Conservation (phyloP, 108 stramenopile species). For the Licmophora abbreviata region DNA sequence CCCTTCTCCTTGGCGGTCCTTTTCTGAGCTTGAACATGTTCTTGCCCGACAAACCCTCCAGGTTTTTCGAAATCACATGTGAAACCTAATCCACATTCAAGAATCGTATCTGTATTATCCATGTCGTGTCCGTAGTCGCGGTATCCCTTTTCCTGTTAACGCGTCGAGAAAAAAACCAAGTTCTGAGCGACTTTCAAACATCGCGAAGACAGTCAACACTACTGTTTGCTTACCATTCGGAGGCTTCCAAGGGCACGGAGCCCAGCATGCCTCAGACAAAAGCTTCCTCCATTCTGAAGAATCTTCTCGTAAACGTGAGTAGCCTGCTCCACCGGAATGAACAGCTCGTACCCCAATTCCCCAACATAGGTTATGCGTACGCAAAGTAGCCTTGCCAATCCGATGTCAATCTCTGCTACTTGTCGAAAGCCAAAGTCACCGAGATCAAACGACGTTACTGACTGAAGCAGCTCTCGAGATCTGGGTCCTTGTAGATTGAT, state of each 20-base stretch:
- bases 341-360: conserved; percentile 74
- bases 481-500: conserved; percentile 69
- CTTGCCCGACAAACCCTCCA: conserved; percentile 59
- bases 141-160: conserved; percentile 75
- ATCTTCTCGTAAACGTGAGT: conserved; percentile 50
- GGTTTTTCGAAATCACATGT: conserved; percentile 61
- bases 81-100: conserved; percentile 62
- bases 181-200: too few relatives aligned
- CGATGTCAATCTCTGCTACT: conserved; percentile 45
- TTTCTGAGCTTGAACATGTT: conserved; percentile 25
- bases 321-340: conserved; percentile 58
- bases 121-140: conserved; percentile 82
- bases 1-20: conserved; percentile 23
- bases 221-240: too few relatives aligned
- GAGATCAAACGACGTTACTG: conserved; percentile 34
- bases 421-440: conserved; percentile 43
- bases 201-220: background rate
- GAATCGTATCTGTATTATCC: conserved; percentile 63
- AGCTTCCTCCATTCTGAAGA: conserved; percentile 19
- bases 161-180: too few relatives aligned
- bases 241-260: conserved; percentile 60
- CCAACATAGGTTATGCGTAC: conserved; percentile 73
- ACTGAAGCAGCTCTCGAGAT: conserved; percentile 45
- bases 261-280: conserved; percentile 42
- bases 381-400: conserved; percentile 33